phyloP scores from a whole-genome alignment of 1,284 basidiomycete genomes.

The Neonothopanus nambi region DNA sequence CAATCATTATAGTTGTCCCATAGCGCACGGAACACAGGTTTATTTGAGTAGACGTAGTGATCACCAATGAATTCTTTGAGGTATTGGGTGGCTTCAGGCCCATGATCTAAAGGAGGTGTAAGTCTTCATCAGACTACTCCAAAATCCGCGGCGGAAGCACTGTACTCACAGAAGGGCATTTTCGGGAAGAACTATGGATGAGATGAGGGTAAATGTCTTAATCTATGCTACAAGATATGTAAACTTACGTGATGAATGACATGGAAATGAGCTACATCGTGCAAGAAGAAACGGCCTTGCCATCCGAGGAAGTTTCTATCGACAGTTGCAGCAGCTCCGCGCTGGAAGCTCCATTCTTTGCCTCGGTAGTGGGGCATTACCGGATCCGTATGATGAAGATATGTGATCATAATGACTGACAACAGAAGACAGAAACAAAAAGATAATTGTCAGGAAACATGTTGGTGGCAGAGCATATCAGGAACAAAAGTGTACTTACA shows the following conservation, averaged over 20 bases:
- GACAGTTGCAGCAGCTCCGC: slow-evolving; percentile 65
- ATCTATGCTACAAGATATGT: slow-evolving; percentile 26
- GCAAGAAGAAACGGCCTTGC: slow-evolving; percentile 42
- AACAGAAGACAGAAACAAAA: background rate
- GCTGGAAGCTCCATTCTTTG: slow-evolving; percentile 52
- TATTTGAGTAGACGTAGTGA: slow-evolving; percentile 36
- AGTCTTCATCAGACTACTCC: too few species aligned
- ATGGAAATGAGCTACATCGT: slow-evolving; percentile 28
- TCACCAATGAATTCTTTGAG: slow-evolving; percentile 24
- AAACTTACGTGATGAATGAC: slow-evolving; percentile 15
- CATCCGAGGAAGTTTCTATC: slow-evolving; percentile 58
- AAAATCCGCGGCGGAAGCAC: background rate
- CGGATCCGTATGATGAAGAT: slow-evolving; percentile 34
- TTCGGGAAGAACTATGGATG: slow-evolving; percentile 25
- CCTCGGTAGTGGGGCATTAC: slow-evolving; percentile 43
- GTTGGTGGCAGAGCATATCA: background rate
- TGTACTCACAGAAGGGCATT: slow-evolving; percentile 21
- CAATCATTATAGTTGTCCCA: slow-evolving; percentile 45
- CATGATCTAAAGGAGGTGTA: slow-evolving; percentile 33
- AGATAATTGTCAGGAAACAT: background rate
- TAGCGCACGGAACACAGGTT: slow-evolving; percentile 38
- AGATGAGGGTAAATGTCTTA: background rate
- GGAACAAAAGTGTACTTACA: slow-evolving; percentile 15
- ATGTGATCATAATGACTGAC: slow-evolving; percentile 30
- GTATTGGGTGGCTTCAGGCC: slow-evolving; percentile 38